Base-by-base conservation (phyloP, 495 filamentous ascomycete genomes). In the Aspergillus leporis region DNA sequence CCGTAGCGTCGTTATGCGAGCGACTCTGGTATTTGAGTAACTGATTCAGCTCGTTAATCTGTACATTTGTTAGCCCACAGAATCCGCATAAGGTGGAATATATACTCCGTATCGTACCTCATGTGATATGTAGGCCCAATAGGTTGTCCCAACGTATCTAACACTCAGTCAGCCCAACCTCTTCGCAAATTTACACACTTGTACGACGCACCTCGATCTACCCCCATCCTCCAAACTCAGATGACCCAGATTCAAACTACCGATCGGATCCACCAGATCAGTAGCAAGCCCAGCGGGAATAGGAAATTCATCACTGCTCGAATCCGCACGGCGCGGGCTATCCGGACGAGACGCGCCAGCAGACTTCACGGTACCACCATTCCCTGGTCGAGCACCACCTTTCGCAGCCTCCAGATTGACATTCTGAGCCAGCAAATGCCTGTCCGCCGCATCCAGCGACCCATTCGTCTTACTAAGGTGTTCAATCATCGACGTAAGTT, bases 131-230 rank as follows among this genome's bases (percentile, higher is more conserved):
- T 77, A 81, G 18, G 78, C 78, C 78, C 78, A 81, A 58, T 78
- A 81, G 23, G 78, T 81, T 7, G 78, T 81, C 45, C 77, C 76
- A 25, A 81, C 77, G 59, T 81, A 81, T 72, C 76, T 81, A 60
- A 14, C 23, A 14, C 52, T n/a, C 41, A n/a, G 41, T 65, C 58
- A 66, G 47, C 18, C 57, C 1, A 56, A 16, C 48, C n/a, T 2
- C 30, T 40, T 34, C 2, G 8, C 9, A 1, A 13, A 14, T 0
- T n/a, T 16, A 21, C n/a, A 19, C 9, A 16, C 4, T 16, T 25
- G 41, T 31, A 19, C 23, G 23, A 67, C 74, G 61, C 58, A 77
- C 76, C 74, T 73, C 41, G 76, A 81, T 22, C 68, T 72, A 48
- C 74, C 75, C 14, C 75, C 75, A 66, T 79, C 78, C 40, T 80